Evolutionary conservation across 768 basidiomycete species (phyloP).

Genomic region (Leccinum arenicola): DNA sequence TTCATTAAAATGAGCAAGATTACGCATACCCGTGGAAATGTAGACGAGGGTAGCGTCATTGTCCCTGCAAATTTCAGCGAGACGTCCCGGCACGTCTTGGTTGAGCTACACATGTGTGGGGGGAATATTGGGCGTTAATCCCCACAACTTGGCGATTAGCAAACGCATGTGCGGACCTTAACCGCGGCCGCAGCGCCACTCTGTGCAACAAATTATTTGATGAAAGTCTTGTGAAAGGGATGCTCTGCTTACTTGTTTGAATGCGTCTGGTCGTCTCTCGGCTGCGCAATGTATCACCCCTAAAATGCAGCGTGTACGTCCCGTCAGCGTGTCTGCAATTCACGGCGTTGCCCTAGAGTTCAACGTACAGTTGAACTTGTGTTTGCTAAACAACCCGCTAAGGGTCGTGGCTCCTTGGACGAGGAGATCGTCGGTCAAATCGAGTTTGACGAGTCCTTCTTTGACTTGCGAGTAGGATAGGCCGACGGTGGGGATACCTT

Average conservation of each 20-base stretch:
- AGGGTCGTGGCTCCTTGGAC: constrained; percentile 39
- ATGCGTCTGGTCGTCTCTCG: constrained; percentile 89
- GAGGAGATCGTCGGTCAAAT: constrained; percentile 54
- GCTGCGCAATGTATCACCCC: constrained; percentile 96
- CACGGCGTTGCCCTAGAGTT: not conserved
- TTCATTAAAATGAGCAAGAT: not conserved
- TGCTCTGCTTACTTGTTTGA: constrained; percentile 64
- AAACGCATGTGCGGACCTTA: constrained; percentile 40
- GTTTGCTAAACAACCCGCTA: constrained; percentile 49
- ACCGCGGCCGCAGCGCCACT: constrained; percentile 65
- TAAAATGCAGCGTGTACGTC: constrained; percentile 25
- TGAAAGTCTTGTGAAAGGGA: not conserved
- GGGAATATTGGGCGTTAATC: not conserved
- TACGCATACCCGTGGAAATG: constrained; percentile 78
- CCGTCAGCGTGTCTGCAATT: constrained; percentile 1
- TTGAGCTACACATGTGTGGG: constrained; percentile 60
- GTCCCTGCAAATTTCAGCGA: constrained; percentile 63
- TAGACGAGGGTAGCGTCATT: constrained; percentile 75
- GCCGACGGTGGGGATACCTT: constrained; percentile 50
- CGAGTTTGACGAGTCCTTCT: constrained; percentile 53
- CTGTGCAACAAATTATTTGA: not conserved
- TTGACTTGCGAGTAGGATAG: constrained; percentile 71
- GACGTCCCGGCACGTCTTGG: constrained; percentile 64
- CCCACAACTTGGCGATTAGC: not conserved
- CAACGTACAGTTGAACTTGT: constrained; percentile 71